Evolutionary conservation across 768 basidiomycete species (phyloP), one percentile per base, ranked within the genome.

Genomic region (Guyanaporus albipodus): DNA sequence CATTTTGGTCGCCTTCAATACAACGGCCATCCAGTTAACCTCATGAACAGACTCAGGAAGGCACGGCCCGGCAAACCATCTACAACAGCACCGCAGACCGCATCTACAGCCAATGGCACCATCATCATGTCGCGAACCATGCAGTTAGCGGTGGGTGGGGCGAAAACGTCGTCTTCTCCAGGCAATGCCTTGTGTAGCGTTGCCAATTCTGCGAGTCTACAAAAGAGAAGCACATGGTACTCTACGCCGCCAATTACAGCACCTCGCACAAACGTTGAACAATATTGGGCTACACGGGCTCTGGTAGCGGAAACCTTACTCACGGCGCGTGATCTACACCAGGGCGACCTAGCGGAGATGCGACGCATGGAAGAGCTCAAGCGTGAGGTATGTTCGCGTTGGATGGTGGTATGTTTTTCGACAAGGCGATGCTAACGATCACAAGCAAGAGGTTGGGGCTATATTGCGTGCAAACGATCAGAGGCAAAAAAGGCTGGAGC

Each of bases 261-360:
- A 3, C 68, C 70, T 28, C 59, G 48, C 32, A 64, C 67, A 11
- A 45, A 42, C 12, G 58, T 60, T 2, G 82, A 81, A 53, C 79
- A 77, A 49, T 84, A 85, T 56, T 87, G 86, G 86, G 80, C 80
- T 22, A 67, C 76, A 14, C 77, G 85, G 4, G 83, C 85, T 4
- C 54, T 84, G 19, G 72, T 76, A 4, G 85, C 85, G 1, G 86
- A 88, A 59, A 74, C 80, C 3, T 62, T 83, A 31, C 69, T 87
- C 3, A 64, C 72, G 0, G 76, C 75, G 21, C 71, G 72, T 31
- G 67, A 68, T 26, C 63, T 58, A 17, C 80, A 84, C 58, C 72
- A 75, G 34, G 60, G 61, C 10, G 82, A 85, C 38, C 55, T 85
- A 26, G 68, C 64, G 47, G 65, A 59, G 14, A 40, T 79, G 39